Conservation (phyloP, 306 rosid species). For the Boehmeria nivea region DNA sequence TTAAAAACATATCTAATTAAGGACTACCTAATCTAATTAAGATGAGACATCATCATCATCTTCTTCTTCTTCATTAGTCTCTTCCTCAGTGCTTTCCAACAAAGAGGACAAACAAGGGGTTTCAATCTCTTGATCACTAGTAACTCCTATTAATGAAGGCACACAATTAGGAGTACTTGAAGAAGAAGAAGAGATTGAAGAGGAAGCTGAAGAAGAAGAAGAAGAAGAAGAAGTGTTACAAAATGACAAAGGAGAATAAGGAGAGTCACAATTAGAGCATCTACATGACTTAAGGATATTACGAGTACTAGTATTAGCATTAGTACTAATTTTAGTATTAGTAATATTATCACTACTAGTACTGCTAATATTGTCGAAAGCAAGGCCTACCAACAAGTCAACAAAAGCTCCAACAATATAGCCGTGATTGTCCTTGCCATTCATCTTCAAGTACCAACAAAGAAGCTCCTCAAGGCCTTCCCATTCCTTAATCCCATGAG, state of each 20-base stretch:
- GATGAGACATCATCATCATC: conserved; percentile 22
- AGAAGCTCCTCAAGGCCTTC: conserved; percentile 62
- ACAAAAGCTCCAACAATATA: conserved; percentile 61
- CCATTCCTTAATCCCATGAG: conserved; percentile 59
- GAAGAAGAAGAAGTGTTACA: conserved; percentile 19
- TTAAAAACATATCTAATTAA: conserved; percentile 5
- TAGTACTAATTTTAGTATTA: background rate
- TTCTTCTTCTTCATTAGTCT: conserved; percentile 17
- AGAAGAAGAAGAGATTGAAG: conserved; percentile 34
- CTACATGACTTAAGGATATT: conserved; percentile 2
- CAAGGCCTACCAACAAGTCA: conserved; percentile 55
- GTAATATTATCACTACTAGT: background rate
- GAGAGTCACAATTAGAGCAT: conserved; percentile 6
- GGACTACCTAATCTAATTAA: conserved; percentile 13
- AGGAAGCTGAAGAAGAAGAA: conserved; percentile 34
- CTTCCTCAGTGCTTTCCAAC: conserved; percentile 39
- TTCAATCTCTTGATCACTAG: conserved; percentile 14
- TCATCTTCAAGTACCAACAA: conserved; percentile 54
- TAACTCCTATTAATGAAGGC: conserved; percentile 28
- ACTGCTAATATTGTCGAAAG: conserved; percentile 13
- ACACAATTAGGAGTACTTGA: conserved; percentile 20
- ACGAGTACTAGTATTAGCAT: too few relatives aligned
- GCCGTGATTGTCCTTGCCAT: conserved; percentile 40
- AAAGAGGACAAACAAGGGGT: conserved; percentile 40
- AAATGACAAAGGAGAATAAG: conserved; percentile 38